These are phyloP conservation scores for Fusarium sp. DNA, from an alignment of 2,329 filamentous ascomycete genomes.

Conservation along the genomic window DNA sequence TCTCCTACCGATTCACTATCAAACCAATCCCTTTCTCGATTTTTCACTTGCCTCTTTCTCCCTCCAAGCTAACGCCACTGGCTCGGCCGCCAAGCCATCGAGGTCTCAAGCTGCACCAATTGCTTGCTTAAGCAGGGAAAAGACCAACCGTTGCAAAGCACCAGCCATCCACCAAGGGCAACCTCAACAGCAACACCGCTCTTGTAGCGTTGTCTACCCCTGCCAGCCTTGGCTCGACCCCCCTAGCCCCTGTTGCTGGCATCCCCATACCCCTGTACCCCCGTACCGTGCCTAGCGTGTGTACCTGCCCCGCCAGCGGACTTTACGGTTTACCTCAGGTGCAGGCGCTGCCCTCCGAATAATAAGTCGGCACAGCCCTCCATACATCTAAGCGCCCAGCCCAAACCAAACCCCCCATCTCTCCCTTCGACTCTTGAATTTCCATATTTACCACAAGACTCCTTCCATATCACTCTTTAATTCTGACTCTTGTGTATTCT, in stretches of 20 bases:
- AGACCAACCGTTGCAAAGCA: slow-evolving; percentile 30
- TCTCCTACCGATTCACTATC: slow-evolving; percentile 13
- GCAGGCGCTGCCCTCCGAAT: slow-evolving; percentile 42
- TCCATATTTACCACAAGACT: slow-evolving; percentile 33
- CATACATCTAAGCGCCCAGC: slow-evolving; percentile 46
- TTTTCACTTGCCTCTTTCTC: slow-evolving; percentile 28
- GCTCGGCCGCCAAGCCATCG: slow-evolving; percentile 38
- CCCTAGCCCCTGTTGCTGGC: slow-evolving; percentile 6
- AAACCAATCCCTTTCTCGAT: slow-evolving; percentile 23
- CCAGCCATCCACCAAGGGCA: slow-evolving; percentile 24
- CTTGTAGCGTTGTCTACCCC: slow-evolving; percentile 2
- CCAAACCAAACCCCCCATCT: slow-evolving; percentile 30
- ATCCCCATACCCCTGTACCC: slow-evolving; percentile 26
- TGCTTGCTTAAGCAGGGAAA: slow-evolving; percentile 38
- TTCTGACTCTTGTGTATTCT: slow-evolving; percentile 8
- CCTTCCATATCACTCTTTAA: slow-evolving; percentile 20
- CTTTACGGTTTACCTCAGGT: slow-evolving; percentile 29
- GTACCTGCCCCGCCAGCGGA: slow-evolving; percentile 35
- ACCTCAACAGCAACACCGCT: slow-evolving; percentile 40
- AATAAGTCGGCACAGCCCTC: slow-evolving; percentile 46
- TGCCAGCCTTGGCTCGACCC: slow-evolving; percentile 15
- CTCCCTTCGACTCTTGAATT: slow-evolving; percentile 36
- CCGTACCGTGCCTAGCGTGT: slow-evolving; percentile 44
- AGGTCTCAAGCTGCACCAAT: slow-evolving; percentile 40
- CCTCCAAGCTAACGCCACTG: slow-evolving; percentile 38